These are phyloP conservation scores for Beverwykella pulmonaria DNA, from an alignment of 495 filamentous ascomycete species.

Conservation along the genomic window DNA sequence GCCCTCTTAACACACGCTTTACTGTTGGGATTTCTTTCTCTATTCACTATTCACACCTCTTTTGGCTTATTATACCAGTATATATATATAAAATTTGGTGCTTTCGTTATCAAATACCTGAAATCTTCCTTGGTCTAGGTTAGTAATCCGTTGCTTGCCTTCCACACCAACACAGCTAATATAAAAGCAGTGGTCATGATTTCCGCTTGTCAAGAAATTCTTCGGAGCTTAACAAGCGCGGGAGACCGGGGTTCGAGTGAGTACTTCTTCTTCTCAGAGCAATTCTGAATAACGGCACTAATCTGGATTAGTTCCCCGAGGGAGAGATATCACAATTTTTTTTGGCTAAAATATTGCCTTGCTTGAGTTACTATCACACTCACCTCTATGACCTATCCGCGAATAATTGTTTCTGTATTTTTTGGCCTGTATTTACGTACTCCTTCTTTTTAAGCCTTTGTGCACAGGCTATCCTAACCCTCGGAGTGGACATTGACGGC, in stretches of 20 bases:
- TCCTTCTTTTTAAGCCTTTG: too few species aligned
- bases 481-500: too few species aligned
- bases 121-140: conserved; percentile 19
- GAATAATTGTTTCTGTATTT: too few species aligned
- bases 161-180: not conserved
- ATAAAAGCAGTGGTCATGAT: conserved; percentile 13
- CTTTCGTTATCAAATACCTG: not conserved
- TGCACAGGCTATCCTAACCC: too few species aligned
- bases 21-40: too few species aligned
- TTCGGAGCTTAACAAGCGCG: conserved; percentile 37
- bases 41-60: not conserved
- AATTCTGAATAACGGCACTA: conserved; percentile 12
- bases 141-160: not conserved
- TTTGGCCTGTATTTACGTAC: too few species aligned
- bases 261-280: too few species aligned
- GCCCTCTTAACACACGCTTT: too few species aligned
- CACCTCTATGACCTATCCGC: too few species aligned
- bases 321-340: conserved; percentile 16
- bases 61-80: not conserved
- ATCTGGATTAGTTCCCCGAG: conserved; percentile 57
- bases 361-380: not conserved
- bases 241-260: conserved; percentile 55
- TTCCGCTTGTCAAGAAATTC: conserved; percentile 13
- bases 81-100: not conserved
- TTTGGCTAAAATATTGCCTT: not conserved